Conservation (phyloP, 345 rosid species). For the Eucalyptus tenuipes region DNA sequence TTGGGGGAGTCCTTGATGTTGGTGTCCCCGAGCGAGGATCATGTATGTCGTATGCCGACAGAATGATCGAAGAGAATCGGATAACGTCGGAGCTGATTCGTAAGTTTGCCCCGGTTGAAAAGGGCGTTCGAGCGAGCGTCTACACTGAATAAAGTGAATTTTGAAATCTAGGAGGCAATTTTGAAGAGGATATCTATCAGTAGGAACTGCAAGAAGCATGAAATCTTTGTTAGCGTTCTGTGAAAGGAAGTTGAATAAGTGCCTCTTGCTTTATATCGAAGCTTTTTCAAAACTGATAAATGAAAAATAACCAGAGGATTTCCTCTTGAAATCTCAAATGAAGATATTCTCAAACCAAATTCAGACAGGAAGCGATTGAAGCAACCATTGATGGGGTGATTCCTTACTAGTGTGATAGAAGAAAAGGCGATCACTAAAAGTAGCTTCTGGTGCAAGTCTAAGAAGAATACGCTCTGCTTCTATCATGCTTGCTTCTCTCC, state of each 20-base stretch:
- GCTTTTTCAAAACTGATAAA: fast-evolving
- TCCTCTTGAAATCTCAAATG: neutral
- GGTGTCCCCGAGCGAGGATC: neutral
- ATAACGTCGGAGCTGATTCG: neutral
- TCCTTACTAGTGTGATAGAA: conserved; percentile 64
- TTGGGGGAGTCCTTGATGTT: neutral
- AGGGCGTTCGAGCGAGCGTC: neutral
- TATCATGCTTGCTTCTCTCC: conserved; percentile 90
- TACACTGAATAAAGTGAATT: neutral
- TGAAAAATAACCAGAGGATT: neutral
- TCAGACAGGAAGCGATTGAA: neutral
- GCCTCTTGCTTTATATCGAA: neutral
- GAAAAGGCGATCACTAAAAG: conserved; percentile 60
- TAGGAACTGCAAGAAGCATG: conserved; percentile 17
- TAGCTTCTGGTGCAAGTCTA: conserved; percentile 71
- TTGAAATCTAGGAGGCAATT: neutral
- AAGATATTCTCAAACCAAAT: neutral
- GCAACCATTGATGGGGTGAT: neutral
- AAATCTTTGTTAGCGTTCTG: neutral
- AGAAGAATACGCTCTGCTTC: conserved; percentile 86
- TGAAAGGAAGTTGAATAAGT: neutral
- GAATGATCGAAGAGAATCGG: neutral
- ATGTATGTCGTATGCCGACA: neutral
- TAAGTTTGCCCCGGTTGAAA: neutral
- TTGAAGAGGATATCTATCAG: neutral